These are phyloP conservation scores for Suillus clintonianus DNA, from an alignment of 768 basidiomycete genomes.

Conservation along the genomic window DNA sequence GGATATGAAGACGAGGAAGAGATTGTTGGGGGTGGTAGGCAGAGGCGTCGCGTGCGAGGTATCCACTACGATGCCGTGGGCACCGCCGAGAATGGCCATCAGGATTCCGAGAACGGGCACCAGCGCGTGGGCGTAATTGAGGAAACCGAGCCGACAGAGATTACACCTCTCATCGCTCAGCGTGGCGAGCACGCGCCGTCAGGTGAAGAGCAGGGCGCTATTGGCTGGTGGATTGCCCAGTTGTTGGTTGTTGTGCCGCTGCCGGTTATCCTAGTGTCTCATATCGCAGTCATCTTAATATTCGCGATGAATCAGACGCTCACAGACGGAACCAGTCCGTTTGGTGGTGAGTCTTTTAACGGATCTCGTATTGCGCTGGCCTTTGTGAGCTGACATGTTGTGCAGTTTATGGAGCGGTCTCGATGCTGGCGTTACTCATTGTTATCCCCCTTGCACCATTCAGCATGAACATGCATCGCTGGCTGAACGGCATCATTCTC, in stretches of 20 bases:
- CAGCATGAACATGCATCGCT: slow-evolving; percentile 49
- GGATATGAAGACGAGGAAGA: slow-evolving; percentile 13
- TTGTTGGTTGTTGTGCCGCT: slow-evolving; percentile 54
- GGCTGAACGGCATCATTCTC: slow-evolving; percentile 37
- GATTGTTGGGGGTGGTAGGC: slow-evolving; percentile 4
- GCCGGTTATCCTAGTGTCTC: slow-evolving; percentile 52
- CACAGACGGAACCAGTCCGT: slow-evolving; percentile 58
- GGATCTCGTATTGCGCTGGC: background rate
- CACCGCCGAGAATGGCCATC: slow-evolving; percentile 16
- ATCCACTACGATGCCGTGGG: slow-evolving; percentile 28
- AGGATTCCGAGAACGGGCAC: slow-evolving; percentile 8
- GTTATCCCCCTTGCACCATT: slow-evolving; percentile 68
- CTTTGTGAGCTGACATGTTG: slow-evolving; percentile 1
- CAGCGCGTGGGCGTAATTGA: slow-evolving; percentile 26
- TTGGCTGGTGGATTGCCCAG: slow-evolving; percentile 62
- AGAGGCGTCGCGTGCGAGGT: slow-evolving; percentile 13
- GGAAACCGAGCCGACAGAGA: slow-evolving; percentile 51
- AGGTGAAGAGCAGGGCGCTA: slow-evolving; percentile 17
- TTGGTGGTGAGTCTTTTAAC: slow-evolving; percentile 41
- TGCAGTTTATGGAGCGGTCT: slow-evolving; percentile 52
- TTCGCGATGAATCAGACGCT: slow-evolving; percentile 57
- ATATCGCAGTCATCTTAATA: slow-evolving; percentile 50
- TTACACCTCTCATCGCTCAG: slow-evolving; percentile 53
- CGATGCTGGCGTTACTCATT: slow-evolving; percentile 50
- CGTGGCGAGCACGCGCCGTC: slow-evolving; percentile 6